phyloP scores from a whole-genome alignment of 257 asterid genomes.

The Sherardia arvensis region DNA sequence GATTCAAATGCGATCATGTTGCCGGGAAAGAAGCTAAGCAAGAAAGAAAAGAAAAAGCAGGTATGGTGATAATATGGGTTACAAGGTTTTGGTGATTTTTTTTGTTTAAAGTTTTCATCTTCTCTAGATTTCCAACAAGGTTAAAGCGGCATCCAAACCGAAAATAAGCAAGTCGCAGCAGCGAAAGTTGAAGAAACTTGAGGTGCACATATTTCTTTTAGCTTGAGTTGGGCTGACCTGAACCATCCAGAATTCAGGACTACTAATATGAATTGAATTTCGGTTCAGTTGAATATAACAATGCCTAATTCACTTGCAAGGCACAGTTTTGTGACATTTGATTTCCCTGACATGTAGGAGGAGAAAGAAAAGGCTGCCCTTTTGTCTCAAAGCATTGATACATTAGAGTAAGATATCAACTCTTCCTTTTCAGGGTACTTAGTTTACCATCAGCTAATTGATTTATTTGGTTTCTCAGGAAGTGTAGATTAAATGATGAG shows the following conservation, averaged over 20 bases:
- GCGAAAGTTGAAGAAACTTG: conserved; percentile 67
- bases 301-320: neutral
- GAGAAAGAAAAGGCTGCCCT: conserved; percentile 69
- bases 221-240: no score
- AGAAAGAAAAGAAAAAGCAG: conserved; percentile 36
- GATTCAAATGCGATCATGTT: conserved; percentile 20
- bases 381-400: conserved; percentile 56
- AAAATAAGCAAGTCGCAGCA: conserved; percentile 71
- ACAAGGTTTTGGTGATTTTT: neutral
- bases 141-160: conserved; percentile 21
- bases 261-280: no score
- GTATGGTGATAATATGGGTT: conserved; percentile 14
- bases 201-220: conserved; percentile 32
- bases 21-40: conserved; percentile 44
- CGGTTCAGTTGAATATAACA: no score
- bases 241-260: no score
- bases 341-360: conserved; percentile 40
- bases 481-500: conserved; percentile 61
- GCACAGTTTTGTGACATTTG: conserved; percentile 3
- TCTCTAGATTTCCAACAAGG: conserved; percentile 25
- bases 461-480: conserved; percentile 40
- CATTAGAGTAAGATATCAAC: conserved; percentile 49
- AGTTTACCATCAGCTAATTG: neutral
- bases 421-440: neutral
- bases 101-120: neutral